These are phyloP conservation scores for Penicillium malachiteum DNA, from an alignment of 495 filamentous ascomycete species.

Conservation along the genomic window DNA sequence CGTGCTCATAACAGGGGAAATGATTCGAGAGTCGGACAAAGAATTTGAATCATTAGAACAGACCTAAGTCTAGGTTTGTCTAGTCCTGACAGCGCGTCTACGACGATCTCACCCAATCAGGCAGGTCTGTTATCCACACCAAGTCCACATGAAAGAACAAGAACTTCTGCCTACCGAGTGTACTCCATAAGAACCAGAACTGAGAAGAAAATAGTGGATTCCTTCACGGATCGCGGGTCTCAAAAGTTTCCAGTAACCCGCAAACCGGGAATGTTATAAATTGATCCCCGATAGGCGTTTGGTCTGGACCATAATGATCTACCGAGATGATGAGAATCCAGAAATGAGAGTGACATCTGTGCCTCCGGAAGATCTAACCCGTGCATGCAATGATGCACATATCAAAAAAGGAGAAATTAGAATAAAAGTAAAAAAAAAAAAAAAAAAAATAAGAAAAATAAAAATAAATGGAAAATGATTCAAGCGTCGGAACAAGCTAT, in stretches of 20 bases:
- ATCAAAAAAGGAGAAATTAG: not conserved
- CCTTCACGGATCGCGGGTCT: not conserved
- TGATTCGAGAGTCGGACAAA: not conserved
- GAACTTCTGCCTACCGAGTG: no score
- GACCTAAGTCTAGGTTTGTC: not conserved
- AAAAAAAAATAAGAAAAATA: not conserved
- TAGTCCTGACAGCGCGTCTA: not conserved
- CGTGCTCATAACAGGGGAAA: not conserved
- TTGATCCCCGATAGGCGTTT: not conserved
- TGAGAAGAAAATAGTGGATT: not conserved
- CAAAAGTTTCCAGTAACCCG: not conserved
- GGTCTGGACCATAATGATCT: not conserved
- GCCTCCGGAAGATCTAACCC: not conserved
- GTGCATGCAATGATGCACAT: not conserved
- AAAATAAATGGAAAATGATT: not conserved
- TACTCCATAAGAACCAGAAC: not conserved
- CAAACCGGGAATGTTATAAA: not conserved
- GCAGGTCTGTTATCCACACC: not conserved
- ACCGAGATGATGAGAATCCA: not conserved
- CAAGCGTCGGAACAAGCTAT: not conserved
- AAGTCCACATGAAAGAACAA: no score
- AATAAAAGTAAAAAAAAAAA: not conserved
- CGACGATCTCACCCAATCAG: constrained; percentile 14
- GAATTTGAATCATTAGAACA: not conserved
- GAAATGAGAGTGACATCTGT: not conserved